Evolutionary conservation across 345 rosid species (phyloP), one percentile per base, ranked within the genome.

Genomic region (Firmiana major): DNA sequence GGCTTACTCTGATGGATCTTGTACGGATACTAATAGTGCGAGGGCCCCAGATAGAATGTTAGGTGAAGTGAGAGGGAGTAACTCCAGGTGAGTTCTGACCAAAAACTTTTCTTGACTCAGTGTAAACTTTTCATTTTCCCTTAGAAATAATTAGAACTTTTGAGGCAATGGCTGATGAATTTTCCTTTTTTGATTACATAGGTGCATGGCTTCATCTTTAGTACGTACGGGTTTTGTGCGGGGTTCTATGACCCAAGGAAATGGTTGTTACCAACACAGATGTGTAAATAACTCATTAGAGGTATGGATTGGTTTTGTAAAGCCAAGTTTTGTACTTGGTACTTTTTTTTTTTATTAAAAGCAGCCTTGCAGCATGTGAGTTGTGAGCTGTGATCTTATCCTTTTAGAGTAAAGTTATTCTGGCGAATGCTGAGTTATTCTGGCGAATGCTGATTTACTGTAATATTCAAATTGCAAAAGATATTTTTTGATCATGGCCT

Each of bases 1-100:
- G 79, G 99, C 99, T 17, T 96, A 96, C 74, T 96, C 99, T 75
- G 99, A 96, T 86, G 99, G 99, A 75, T 96, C 98, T 24, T 96
- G 99, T 80, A 96, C 98, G 17, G 99, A 96, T 75, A 84, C 87
- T 67, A 94, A 91, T 73, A 93, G 97, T 82, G 97, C 99, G 70
- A 87, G 99, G 64, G 86, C 94, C 19, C 99, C 99, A 16, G 99
- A 96, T 79, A 96, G 95, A 83, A 94, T 92, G 98, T 80, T 96
- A 83, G 99, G 99, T 80, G 99, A 96, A 90, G 97, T 92, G 80
- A 85, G 99, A 77, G 99, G 98, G 53, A 84, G 93, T 78, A 88
- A 81, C 80, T 96, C 99, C 78, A 91, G 99, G 99, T 92, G 74
- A 87, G 78, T 73, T 12, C 71, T 64, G 68, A 40, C 71, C 54